Evolutionary conservation across 257 asterid genomes (phyloP).

Genomic region (Linderniella brevidens): DNA sequence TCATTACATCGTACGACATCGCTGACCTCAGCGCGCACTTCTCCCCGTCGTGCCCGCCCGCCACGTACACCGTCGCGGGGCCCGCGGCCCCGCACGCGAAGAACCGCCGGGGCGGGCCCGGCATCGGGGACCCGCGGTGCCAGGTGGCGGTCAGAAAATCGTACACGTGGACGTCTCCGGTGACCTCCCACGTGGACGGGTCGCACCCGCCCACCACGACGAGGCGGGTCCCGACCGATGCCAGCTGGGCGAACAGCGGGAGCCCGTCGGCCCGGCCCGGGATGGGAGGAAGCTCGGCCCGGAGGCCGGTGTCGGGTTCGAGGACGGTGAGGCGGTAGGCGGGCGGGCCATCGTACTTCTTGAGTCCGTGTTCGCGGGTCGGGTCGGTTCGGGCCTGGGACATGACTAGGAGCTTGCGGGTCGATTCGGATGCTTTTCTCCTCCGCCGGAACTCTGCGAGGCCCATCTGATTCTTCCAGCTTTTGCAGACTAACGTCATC

Average conservation of each 20-base stretch:
- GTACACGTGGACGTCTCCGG: conserved; percentile 22
- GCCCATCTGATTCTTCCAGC: conserved; percentile 33
- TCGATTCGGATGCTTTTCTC: conserved; percentile 21
- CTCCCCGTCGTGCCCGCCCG: conserved; percentile 68
- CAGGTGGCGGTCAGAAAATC: conserved; percentile 38
- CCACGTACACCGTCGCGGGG: conserved; percentile 32
- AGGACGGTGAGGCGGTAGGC: conserved; percentile 33
- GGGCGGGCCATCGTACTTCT: conserved; percentile 14
- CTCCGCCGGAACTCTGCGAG: conserved; percentile 51
- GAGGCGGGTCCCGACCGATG: conserved; percentile 35
- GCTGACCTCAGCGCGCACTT: conserved; percentile 56
- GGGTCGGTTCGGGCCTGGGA: conserved; percentile 16
- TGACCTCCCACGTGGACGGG: conserved; percentile 43
- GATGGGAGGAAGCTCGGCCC: conserved; percentile 39
- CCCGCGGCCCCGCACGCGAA: conserved; percentile 58
- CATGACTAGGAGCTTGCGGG: conserved; percentile 16
- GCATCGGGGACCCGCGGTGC: conserved; percentile 58
- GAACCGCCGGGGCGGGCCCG: conserved; percentile 39
- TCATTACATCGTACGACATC: conserved; percentile 38
- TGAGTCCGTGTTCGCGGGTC: conserved; percentile 3
- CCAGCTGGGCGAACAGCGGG: conserved; percentile 59
- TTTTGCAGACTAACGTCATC: conserved; percentile 31
- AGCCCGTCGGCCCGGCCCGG: conserved; percentile 35
- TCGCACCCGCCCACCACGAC: conserved; percentile 65
- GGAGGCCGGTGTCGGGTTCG: conserved; percentile 52